Evolutionary conservation across 1,284 basidiomycete genomes (phyloP), one percentile per base, ranked within the genome.

Genomic region (Apiotrichum laibachii): DNA sequence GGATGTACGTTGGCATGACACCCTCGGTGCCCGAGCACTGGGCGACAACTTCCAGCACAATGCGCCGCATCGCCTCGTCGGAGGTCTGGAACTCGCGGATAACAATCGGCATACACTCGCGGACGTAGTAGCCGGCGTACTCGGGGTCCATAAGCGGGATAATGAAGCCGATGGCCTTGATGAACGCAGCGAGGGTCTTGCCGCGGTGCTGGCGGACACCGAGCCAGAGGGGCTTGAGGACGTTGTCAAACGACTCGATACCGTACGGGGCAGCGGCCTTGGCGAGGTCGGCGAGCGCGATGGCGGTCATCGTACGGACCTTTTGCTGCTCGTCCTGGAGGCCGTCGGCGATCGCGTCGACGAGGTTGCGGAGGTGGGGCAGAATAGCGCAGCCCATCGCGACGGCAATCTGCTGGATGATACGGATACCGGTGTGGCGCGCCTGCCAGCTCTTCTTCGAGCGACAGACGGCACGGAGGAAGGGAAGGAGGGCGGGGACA

Each of bases 321-420:
- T 99, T 99, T 78, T 98, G 95, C 79, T 99, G 95, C 68, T 99
- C 96, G 72, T 99, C 96, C 50, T 92, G 87, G 48, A 99, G 82
- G 22, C 96, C 96, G 68, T 95, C 91, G 2, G 93, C 92, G 56
- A 99, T 92, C 66, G 94, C 94, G 66, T 97, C 92, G 45, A 99
- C 95, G 39, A 99, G 84, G 72, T 96, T 98, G 60, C 93, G 89
- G 48, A 99, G 83, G 77, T 99, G 96, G 18, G 96, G 96, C 5
- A 99, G 84, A 39, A 99, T 90, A n/a, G 95, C 96, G 71, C 95
- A 98, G 21, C 96, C 95, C 93, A 98, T 98, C 93, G 99, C 97
- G 75, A 99, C 96, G 21, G 96, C 94, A 60, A 99, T 99, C 78
- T 99, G 96, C 80, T 99, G 96, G 21, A 99, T 92, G 67, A 99